Percentiles rank a stretch among this genome's conserved stretches.
phyloP scores from a whole-genome alignment of 257 asterid genomes.

The Jacaranda copaia region DNA sequence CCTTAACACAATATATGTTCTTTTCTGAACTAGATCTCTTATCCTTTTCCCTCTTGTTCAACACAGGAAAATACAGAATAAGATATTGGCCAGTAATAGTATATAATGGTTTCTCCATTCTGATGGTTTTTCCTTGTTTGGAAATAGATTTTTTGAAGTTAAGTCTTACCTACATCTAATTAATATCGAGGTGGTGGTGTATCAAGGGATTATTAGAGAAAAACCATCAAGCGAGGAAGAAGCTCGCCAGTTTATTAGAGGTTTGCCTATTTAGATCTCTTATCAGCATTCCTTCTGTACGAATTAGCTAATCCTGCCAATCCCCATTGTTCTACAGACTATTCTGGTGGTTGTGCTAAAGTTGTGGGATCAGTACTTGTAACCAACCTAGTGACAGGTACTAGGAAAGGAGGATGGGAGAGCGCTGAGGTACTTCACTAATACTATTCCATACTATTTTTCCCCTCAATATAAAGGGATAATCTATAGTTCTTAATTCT shows the following conservation, averaged over 20 bases:
- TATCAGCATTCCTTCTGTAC: not conserved
- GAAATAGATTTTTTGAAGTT: slow-evolving; percentile 44
- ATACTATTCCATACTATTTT: too few relatives aligned
- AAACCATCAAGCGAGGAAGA: slow-evolving; percentile 79
- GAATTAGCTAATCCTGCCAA: slow-evolving; percentile 10
- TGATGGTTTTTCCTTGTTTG: slow-evolving; percentile 38
- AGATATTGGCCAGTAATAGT: not conserved
- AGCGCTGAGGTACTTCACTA: slow-evolving; percentile 68
- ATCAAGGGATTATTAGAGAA: slow-evolving; percentile 78
- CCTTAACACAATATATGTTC: not conserved
- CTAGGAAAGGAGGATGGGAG: slow-evolving; percentile 80
- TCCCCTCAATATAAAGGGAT: too few relatives aligned
- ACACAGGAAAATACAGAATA: slow-evolving; percentile 1
- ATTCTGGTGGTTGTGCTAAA: slow-evolving; percentile 78
- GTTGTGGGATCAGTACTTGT: slow-evolving; percentile 86
- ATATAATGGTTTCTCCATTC: slow-evolving; percentile 8
- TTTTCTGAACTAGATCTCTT: not conserved
- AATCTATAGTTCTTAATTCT: too few relatives aligned
- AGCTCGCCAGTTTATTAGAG: slow-evolving; percentile 74
- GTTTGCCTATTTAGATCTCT: slow-evolving; percentile 41
- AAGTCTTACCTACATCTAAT: slow-evolving; percentile 49
- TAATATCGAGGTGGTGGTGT: slow-evolving; percentile 84
- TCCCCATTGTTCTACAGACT: slow-evolving; percentile 51
- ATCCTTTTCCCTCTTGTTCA: slow-evolving; percentile 21
- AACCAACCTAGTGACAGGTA: slow-evolving; percentile 74